Percentiles rank a stretch among this genome's conserved stretches.
phyloP scores from a whole-genome alignment of 2,329 filamentous ascomycete genomes.

The Pseudocercospora cruenta region DNA sequence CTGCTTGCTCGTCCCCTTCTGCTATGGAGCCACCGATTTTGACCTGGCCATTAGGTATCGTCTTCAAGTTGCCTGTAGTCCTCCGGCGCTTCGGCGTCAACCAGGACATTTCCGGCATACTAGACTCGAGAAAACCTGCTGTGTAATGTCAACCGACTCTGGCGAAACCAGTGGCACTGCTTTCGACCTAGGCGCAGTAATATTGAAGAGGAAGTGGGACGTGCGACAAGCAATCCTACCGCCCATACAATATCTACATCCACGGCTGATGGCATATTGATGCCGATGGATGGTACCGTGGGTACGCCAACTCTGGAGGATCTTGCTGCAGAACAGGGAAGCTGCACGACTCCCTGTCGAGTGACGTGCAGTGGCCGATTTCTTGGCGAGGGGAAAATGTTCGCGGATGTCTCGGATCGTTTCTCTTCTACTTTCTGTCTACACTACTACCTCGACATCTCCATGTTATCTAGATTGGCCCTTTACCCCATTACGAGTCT shows the following conservation, averaged over 20 bases:
- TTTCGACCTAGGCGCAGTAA: neutral
- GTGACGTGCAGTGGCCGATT: conserved; percentile 9
- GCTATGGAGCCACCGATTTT: neutral
- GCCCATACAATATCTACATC: neutral
- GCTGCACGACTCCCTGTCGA: conserved; percentile 3
- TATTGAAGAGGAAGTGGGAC: neutral
- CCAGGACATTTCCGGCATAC: conserved; percentile 27
- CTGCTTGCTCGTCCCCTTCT: conserved; percentile 9
- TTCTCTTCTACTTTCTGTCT: too few species aligned
- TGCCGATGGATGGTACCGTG: conserved; percentile 10
- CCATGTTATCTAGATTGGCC: too few species aligned
- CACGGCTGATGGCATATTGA: conserved; percentile 20
- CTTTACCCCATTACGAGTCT: too few species aligned
- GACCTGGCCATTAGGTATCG: conserved; percentile 20
- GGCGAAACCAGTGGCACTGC: conserved; percentile 4
- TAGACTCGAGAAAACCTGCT: neutral
- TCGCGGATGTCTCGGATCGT: too few species aligned
- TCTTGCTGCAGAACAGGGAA: conserved; percentile 19
- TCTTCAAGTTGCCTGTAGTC: conserved; percentile 33
- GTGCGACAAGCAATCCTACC: conserved; percentile 10
- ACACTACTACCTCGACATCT: too few species aligned
- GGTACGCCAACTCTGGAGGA: conserved; percentile 9
- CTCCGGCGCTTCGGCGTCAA: conserved; percentile 33
- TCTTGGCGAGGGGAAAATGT: too few species aligned
- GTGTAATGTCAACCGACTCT: neutral